Evolutionary conservation across 31 red algal genomes (phyloP), one percentile per base, ranked within the genome.

Genomic region (Porphyra umbilicalis): DNA sequence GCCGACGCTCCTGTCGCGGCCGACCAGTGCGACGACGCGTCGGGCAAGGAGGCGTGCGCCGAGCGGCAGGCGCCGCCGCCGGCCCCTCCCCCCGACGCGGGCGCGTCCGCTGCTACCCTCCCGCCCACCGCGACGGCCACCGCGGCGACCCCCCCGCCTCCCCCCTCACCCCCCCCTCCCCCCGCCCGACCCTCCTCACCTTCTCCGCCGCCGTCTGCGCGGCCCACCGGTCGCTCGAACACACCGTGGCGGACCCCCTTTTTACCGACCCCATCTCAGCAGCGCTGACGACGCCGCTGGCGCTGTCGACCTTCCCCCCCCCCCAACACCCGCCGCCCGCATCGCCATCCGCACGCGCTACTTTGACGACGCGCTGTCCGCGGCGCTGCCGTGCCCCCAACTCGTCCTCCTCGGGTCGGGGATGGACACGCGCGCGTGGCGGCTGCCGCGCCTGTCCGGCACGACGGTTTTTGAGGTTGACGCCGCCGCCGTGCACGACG

Each of bases 301-400:
- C 57, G 57, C 57, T 71, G 57, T 71, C 57, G 57, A 71, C 57
- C 4, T 71, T 71, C 57, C 57, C 20, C 25, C 57, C 57, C 44
- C 57, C 57, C 57, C 20, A 5, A 71, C 25, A 4, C 57, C 35
- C 13, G 15, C 79, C 10, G 76, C 89, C 18, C 89, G 89, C 20
- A 91, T 91, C 38, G 40, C 89, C 6, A 80, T 91, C 34, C 83
- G 89, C 32, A 91, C 89, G 14, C 83, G 84, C 74, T 91, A 91
- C 75, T 91, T 91, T 79, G 89, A 91, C 80, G 89, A 91, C 79
- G 35, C 35, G 37, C 57, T 38, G n/a, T 25, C 35, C 30, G 76
- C 57, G 25, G 9, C 36, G 42, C 37, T 68, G 34, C 57, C 57
- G 0, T 71, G 57, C 57, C 4, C 20, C 57, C 88, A 90, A 37